Conservation (phyloP, 2,329 filamentous ascomycete species). For the Orbilia brochopaga region DNA sequence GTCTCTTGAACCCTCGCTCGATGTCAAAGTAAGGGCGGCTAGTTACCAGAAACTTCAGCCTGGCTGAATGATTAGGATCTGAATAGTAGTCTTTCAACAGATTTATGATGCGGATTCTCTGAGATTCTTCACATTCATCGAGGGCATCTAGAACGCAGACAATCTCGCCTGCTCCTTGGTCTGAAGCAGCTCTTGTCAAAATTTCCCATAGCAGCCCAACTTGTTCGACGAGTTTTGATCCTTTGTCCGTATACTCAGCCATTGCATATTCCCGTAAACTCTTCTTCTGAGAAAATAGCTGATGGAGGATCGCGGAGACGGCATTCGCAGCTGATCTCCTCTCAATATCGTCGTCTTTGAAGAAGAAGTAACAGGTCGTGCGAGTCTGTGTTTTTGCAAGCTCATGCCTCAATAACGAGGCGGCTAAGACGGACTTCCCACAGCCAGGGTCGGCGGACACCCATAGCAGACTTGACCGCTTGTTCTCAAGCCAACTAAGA, state of each 20-base stretch:
- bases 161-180: conserved; percentile 55
- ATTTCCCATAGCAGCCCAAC: conserved; percentile 57
- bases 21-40: conserved; percentile 57
- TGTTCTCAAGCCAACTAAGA: conserved; percentile 17
- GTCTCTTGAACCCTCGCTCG: conserved; percentile 52
- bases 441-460: conserved; percentile 46
- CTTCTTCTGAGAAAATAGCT: conserved; percentile 24
- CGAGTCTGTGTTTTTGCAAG: conserved; percentile 6
- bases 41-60: conserved; percentile 58
- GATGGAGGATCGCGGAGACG: conserved; percentile 40
- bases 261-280: conserved; percentile 3
- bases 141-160: conserved; percentile 59
- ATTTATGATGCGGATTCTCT: conserved; percentile 50
- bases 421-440: conserved; percentile 44
- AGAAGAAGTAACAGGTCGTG: conserved; percentile 47
- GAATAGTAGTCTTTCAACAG: neutral
- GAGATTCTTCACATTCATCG: conserved; percentile 58
- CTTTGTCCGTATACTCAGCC: conserved; percentile 54
- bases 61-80: conserved; percentile 7
- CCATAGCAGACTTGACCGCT: conserved; percentile 34
- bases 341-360: conserved; percentile 27
- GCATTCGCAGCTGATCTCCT: conserved; percentile 23
- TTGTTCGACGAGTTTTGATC: conserved; percentile 51
- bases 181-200: conserved; percentile 54
- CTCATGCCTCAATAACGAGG: conserved; percentile 40